phyloP scores from a whole-genome alignment of 441 rosid species.

The Arabidopsis hybrid region DNA sequence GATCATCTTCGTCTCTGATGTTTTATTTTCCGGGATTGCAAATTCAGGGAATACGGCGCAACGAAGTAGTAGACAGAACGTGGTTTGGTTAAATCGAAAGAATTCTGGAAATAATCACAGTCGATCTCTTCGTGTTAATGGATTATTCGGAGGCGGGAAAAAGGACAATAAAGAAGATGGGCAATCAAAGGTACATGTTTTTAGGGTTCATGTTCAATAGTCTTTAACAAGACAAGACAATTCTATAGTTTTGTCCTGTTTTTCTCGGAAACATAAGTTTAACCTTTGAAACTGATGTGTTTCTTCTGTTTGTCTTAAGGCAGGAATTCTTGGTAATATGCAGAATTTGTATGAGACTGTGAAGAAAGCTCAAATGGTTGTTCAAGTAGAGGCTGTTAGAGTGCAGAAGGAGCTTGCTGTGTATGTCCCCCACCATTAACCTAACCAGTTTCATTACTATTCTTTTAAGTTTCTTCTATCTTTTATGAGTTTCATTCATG shows the following conservation, averaged over 20 bases:
- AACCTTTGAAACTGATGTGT: neutral
- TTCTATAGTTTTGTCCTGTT: neutral
- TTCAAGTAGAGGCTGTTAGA: conserved; percentile 91
- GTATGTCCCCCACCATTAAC: conserved; percentile 49
- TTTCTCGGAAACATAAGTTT: neutral
- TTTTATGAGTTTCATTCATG: conserved; percentile 20
- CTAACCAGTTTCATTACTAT: neutral
- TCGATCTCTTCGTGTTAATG: conserved; percentile 53
- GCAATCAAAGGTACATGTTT: conserved; percentile 62
- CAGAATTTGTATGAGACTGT: conserved; percentile 86
- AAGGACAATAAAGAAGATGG: conserved; percentile 69
- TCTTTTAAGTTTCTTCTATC: conserved; percentile 14
- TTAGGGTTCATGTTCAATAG: neutral
- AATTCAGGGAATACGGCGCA: conserved; percentile 35
- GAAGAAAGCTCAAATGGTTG: conserved; percentile 95
- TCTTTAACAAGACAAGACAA: neutral
- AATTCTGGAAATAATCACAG: conserved; percentile 40
- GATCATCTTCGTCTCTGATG: neutral
- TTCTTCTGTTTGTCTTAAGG: neutral
- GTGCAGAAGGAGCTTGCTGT: conserved; percentile 89
- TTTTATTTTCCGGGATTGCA: neutral
- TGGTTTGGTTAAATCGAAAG: conserved; percentile 32
- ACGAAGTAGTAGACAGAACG: conserved; percentile 42
- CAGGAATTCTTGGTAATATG: conserved; percentile 91
- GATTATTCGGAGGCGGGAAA: conserved; percentile 84